Base-by-base conservation (phyloP, 805 yeast species). In the Saturnispora zaruensis region DNA sequence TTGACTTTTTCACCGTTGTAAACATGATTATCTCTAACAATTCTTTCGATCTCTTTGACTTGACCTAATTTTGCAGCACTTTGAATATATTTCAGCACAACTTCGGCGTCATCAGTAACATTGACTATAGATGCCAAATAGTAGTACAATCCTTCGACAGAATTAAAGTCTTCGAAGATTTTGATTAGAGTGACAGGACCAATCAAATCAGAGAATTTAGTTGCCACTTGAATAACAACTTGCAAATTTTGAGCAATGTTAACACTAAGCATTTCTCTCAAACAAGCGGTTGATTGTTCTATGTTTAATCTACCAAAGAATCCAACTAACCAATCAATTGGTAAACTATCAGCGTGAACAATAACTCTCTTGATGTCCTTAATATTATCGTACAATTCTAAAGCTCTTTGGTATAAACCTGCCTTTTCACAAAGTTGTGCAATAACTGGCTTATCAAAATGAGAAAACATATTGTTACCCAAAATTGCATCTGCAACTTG, bases 401-500 rank as follows among this genome's bases (percentile, higher is more conserved):
- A 76, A 18, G 99, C 98, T 66, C 98, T 84, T 75, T 90, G 96
- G 67, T 75, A 82, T 57, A 93, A 76, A 18, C 97, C 98, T n/a
- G 96, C 91, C 70, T 88, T 88, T 71, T 93, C 99, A 68, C 96
- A 82, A 57, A 95, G 76, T 52, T 82, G 77, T 21, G 98, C 99
- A 64, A 93, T 83, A 34, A 95, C 84, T 59, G 95, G 89, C 60
- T 87, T 85, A 68, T 93, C 99, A 67, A 87, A 93, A 65, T 90
- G 96, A 57, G 90, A 81, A 72, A 95, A 93, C 87, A 93, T 91
- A 53, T 83, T 82, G 68, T 91, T 93, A 53, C 97, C 96, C 61
- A 93, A 76, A 57, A 93, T 93, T 20, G 99, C 99, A 69, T 93
- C 99, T 41, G 99, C 99, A 51, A 93, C 99, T 75, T 93, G 99